A percentile compares a stretch with the other conserved stretches of the same genome.
Conservation (phyloP, 306 rosid genomes). For the Hylodesmum podocarpum region DNA sequence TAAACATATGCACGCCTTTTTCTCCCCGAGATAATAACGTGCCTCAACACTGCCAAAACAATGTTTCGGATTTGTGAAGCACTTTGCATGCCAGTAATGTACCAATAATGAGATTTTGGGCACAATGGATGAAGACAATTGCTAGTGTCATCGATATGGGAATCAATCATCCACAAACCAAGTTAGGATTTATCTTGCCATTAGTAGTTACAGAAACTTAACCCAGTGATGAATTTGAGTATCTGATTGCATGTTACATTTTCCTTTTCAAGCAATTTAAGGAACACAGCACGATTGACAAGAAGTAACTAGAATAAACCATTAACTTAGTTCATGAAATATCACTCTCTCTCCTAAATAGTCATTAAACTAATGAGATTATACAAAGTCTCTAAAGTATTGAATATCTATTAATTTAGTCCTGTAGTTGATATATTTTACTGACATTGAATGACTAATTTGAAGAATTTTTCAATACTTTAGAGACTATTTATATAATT, state of each 20-base stretch:
- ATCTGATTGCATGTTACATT: constrained; percentile 1
- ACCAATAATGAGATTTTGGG: neutral
- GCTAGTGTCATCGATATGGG: neutral
- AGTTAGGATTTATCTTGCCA: neutral
- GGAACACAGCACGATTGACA: constrained; percentile 13
- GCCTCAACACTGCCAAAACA: neutral
- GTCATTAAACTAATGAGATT: no score
- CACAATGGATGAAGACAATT: constrained; percentile 5
- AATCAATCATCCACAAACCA: neutral
- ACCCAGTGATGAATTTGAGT: neutral
- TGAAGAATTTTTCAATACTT: no score
- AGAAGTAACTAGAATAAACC: neutral
- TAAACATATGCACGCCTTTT: neutral
- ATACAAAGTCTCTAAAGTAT: no score
- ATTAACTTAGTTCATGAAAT: no score
- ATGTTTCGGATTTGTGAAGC: constrained; percentile 11
- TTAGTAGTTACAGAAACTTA: constrained; percentile 3
- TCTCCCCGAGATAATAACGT: neutral
- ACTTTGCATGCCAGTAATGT: constrained; percentile 5
- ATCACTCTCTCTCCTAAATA: no score
- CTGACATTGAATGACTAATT: no score
- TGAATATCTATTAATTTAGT: no score
- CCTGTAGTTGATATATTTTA: no score
- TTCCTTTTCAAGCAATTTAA: neutral
- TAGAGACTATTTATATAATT: no score